Conservation (phyloP, 345 rosid species). For the Draba incana region DNA sequence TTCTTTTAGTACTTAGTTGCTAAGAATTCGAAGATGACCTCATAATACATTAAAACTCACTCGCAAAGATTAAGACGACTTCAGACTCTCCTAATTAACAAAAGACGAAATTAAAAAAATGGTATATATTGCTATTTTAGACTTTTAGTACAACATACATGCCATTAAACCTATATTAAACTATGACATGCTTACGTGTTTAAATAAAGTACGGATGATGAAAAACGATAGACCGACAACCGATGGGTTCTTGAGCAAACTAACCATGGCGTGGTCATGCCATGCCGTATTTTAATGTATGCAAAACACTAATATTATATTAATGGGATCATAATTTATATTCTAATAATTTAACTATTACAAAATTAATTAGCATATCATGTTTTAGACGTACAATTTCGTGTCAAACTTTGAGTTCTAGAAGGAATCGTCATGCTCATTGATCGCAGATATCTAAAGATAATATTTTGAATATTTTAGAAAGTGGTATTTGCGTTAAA, state of each 20-base stretch:
- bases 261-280: slow-evolving; percentile 38
- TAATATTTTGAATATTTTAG: background rate
- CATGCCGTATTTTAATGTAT: slow-evolving; percentile 19
- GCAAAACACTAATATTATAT: background rate
- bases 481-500: background rate
- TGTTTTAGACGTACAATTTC: background rate
- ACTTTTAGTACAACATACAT: slow-evolving; percentile 2
- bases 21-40: slow-evolving; percentile 17
- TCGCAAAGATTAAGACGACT: background rate
- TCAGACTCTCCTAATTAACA: background rate
- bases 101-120: too few species aligned
- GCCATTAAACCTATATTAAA: slow-evolving; percentile 3
- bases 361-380: background rate
- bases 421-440: background rate
- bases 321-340: background rate
- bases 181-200: slow-evolving; percentile 7
- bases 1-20: background rate
- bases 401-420: slow-evolving; percentile 4
- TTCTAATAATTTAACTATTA: background rate
- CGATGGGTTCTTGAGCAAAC: slow-evolving; percentile 5
- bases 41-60: slow-evolving; percentile 11
- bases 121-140: background rate
- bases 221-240: slow-evolving; percentile 4
- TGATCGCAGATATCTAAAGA: background rate
- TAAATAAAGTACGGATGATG: slow-evolving; percentile 1